Evolutionary conservation across 345 rosid species (phyloP).

Genomic region (Corchorus capsularis): DNA sequence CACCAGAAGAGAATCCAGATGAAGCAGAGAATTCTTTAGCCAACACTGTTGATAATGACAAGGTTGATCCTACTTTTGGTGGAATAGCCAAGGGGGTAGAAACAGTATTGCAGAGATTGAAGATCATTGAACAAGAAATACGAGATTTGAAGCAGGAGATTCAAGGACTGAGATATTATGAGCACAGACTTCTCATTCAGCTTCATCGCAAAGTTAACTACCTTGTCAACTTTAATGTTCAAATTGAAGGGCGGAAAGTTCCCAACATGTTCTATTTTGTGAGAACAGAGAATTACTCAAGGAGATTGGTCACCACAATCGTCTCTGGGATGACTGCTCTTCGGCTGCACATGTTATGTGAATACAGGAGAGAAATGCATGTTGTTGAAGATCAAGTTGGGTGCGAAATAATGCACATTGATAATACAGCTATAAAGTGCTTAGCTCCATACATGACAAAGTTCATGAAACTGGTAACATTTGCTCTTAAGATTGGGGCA

Average conservation of each 20-base stretch:
- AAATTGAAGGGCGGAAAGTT: slow-evolving; percentile 82
- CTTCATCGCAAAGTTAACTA: slow-evolving; percentile 91
- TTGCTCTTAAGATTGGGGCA: slow-evolving; percentile 90
- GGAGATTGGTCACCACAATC: slow-evolving; percentile 70
- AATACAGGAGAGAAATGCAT: slow-evolving; percentile 85
- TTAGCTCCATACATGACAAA: slow-evolving; percentile 84
- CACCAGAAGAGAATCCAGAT: slow-evolving; percentile 51
- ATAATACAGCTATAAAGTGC: slow-evolving; percentile 65
- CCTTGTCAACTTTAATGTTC: slow-evolving; percentile 84
- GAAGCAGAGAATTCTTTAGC: slow-evolving; percentile 36
- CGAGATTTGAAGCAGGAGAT: slow-evolving; percentile 93
- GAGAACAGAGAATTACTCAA: slow-evolving; percentile 81
- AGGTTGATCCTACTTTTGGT: slow-evolving; percentile 74
- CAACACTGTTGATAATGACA: slow-evolving; percentile 37
- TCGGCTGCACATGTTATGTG: slow-evolving; percentile 88
- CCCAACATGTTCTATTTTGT: slow-evolving; percentile 90
- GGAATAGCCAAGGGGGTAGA: slow-evolving; percentile 96
- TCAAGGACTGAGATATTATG: slow-evolving; percentile 89
- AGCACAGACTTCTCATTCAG: slow-evolving; percentile 81
- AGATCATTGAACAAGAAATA: slow-evolving; percentile 94
- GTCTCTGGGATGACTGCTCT: slow-evolving; percentile 86
- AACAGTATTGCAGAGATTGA: slow-evolving; percentile 78
- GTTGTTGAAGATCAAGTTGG: slow-evolving; percentile 88
- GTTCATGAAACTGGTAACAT: slow-evolving; percentile 84
- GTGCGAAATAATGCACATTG: slow-evolving; percentile 88